phyloP scores from a whole-genome alignment of 768 basidiomycete genomes.

The Amanita jacksonii region DNA sequence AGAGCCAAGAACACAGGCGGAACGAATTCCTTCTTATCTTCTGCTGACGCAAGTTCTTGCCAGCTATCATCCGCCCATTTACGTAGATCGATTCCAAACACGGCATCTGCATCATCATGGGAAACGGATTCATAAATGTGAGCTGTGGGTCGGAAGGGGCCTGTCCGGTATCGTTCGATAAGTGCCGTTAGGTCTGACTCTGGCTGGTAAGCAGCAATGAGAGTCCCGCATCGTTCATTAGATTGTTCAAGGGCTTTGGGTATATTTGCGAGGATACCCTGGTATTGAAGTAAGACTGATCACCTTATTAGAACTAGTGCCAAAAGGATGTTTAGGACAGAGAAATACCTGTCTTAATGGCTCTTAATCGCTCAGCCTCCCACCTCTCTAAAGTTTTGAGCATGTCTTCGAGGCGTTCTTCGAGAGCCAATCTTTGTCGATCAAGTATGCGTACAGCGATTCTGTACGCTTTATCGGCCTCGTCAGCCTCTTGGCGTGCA shows the following conservation, averaged over 20 bases:
- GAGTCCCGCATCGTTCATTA: slow-evolving; percentile 59
- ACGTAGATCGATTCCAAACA: slow-evolving; percentile 87
- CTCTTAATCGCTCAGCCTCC: slow-evolving; percentile 76
- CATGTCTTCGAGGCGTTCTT: slow-evolving; percentile 79
- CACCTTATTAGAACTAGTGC: neutral
- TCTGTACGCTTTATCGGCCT: slow-evolving; percentile 74
- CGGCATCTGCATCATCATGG: slow-evolving; percentile 76
- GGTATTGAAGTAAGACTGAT: slow-evolving; percentile 77
- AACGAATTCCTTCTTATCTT: slow-evolving; percentile 49
- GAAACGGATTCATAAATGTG: slow-evolving; percentile 82
- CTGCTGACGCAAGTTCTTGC: slow-evolving; percentile 43
- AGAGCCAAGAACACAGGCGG: slow-evolving; percentile 70
- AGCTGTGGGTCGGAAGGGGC: slow-evolving; percentile 81
- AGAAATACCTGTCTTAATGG: slow-evolving; percentile 68
- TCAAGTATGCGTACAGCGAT: slow-evolving; percentile 77
- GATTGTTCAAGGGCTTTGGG: slow-evolving; percentile 58
- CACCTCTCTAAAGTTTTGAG: slow-evolving; percentile 74
- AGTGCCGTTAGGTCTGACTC: slow-evolving; percentile 80
- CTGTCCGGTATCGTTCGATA: slow-evolving; percentile 89
- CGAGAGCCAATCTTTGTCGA: slow-evolving; percentile 73
- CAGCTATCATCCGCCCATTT: slow-evolving; percentile 87
- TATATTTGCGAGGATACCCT: slow-evolving; percentile 66
- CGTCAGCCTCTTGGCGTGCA: slow-evolving; percentile 68
- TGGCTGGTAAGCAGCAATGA: slow-evolving; percentile 79
- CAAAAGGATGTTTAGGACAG: neutral